Evolutionary conservation across 192 early-diverging fungal species (phyloP).

Genomic region (Podila epicladia): DNA sequence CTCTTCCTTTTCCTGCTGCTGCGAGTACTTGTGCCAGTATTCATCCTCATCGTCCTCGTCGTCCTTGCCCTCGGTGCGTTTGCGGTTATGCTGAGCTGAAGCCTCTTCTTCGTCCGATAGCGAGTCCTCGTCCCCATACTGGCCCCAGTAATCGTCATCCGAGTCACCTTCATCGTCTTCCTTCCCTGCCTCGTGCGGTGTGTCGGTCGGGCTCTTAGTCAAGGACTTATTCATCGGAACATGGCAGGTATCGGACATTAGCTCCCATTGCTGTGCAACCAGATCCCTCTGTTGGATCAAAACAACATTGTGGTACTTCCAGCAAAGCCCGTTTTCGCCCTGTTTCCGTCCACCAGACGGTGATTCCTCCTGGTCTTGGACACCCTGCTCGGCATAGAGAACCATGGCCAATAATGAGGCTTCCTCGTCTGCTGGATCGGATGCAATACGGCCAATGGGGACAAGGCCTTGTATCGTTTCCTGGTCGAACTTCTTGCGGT

Average conservation of each 20-base stretch:
- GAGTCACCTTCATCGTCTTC: constrained; percentile 14
- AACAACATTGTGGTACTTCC: constrained; percentile 42
- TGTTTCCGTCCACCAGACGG: neutral
- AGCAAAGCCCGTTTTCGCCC: neutral
- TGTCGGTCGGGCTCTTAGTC: neutral
- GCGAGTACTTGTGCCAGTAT: constrained; percentile 42
- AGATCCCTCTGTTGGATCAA: constrained; percentile 1
- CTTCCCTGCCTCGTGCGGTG: neutral
- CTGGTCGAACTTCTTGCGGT: constrained; percentile 17
- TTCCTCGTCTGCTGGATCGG: neutral
- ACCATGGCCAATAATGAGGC: neutral
- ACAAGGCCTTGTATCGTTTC: constrained; percentile 36
- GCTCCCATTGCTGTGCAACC: constrained; percentile 5
- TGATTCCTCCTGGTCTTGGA: neutral
- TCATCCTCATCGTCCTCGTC: constrained; percentile 37
- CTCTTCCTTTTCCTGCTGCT: constrained; percentile 32
- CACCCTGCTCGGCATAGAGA: neutral
- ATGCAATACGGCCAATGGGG: constrained; percentile 22
- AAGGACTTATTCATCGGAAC: neutral
- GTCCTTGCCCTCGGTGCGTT: neutral
- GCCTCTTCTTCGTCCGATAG: neutral
- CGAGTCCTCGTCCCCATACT: constrained; percentile 30
- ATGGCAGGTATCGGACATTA: neutral
- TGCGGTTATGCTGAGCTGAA: neutral
- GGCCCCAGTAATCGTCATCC: constrained; percentile 47